A percentile compares a stretch with the other conserved stretches of the same genome.
These are phyloP conservation scores for Juglanconis juglandina DNA, from an alignment of 2,329 filamentous ascomycete genomes.

Conservation along the genomic window DNA sequence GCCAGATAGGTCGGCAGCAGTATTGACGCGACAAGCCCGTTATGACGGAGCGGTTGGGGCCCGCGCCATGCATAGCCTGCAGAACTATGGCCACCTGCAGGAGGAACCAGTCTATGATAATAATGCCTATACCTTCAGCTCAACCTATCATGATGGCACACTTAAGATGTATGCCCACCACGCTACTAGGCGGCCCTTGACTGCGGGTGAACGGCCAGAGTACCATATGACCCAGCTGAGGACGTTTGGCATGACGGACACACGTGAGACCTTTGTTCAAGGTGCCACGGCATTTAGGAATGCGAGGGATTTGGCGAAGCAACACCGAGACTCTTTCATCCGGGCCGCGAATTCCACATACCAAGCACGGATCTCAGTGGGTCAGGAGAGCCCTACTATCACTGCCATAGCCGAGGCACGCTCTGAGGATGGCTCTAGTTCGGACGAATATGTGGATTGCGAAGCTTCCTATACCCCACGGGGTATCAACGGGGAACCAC, in stretches of 20 bases:
- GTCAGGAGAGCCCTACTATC: not conserved
- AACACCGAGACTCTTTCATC: slow-evolving; percentile 13
- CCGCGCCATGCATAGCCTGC: slow-evolving; percentile 31
- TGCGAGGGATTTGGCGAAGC: not conserved
- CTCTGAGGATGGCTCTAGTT: slow-evolving; percentile 1
- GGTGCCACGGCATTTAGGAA: slow-evolving; percentile 39
- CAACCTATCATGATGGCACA: slow-evolving; percentile 34
- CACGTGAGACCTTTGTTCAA: slow-evolving; percentile 29
- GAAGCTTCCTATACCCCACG: too few relatives aligned
- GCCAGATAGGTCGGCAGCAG: slow-evolving; percentile 26
- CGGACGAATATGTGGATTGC: too few relatives aligned
- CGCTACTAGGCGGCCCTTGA: slow-evolving; percentile 26
- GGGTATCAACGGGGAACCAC: too few relatives aligned
- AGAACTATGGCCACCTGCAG: not conserved
- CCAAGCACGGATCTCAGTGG: not conserved
- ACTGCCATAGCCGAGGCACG: slow-evolving; percentile 13
- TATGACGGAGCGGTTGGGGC: slow-evolving; percentile 36
- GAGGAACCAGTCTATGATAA: slow-evolving; percentile 33
- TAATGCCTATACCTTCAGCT: slow-evolving; percentile 36
- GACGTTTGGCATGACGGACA: slow-evolving; percentile 26
- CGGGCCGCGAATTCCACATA: slow-evolving; percentile 21
- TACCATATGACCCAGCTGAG: slow-evolving; percentile 40
- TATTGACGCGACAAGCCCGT: slow-evolving; percentile 32
- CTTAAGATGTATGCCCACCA: slow-evolving; percentile 38
- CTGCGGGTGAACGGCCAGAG: slow-evolving; percentile 29